phyloP scores from a whole-genome alignment of 768 basidiomycete species.

The Lactifluus rugatus region DNA sequence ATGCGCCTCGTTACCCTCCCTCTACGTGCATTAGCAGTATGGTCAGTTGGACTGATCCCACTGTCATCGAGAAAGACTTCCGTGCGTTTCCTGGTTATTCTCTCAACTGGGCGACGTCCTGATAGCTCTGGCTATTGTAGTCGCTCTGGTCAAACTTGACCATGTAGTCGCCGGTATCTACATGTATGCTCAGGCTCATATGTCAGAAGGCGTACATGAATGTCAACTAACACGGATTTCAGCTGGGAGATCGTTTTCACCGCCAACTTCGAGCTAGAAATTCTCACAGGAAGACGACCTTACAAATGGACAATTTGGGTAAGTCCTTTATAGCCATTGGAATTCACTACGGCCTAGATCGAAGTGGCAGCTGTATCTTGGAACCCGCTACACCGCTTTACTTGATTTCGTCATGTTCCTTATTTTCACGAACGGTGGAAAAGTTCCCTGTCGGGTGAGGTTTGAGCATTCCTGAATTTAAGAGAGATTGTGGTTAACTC shows the following conservation, averaged over 20 bases:
- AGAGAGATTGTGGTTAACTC: not conserved
- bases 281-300: not conserved
- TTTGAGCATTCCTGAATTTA: not conserved
- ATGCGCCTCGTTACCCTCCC: not conserved
- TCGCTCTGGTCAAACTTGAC: not conserved
- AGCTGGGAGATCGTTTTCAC: not conserved
- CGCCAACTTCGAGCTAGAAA: not conserved
- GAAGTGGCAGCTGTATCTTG: not conserved
- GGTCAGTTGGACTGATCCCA: slow-evolving; percentile 5
- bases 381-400: not conserved
- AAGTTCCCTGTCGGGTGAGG: not conserved
- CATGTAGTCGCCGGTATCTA: not conserved
- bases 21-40: not conserved
- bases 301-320: not conserved
- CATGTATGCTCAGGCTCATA: not conserved
- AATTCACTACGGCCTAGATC: not conserved
- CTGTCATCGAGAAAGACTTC: not conserved
- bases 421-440: not conserved
- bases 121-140: not conserved
- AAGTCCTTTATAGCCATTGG: not conserved
- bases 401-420: not conserved
- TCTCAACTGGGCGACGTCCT: not conserved
- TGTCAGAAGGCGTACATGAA: too few relatives aligned
- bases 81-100: not conserved
- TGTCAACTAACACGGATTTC: not conserved